These are phyloP conservation scores for Triangularia setosa DNA, from an alignment of 2,329 filamentous ascomycete species.

Conservation along the genomic window DNA sequence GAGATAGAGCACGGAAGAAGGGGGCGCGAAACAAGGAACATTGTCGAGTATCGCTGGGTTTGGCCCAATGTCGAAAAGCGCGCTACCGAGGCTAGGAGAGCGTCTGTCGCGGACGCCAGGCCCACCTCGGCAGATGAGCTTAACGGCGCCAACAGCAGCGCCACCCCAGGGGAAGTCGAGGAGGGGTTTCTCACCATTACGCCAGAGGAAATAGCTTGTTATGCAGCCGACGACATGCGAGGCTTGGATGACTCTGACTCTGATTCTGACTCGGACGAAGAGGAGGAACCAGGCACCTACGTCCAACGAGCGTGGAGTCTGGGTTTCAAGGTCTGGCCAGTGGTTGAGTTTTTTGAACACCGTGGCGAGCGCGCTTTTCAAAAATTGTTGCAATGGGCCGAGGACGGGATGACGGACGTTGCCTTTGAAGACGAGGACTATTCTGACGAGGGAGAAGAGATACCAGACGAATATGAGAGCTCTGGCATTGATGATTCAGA, in stretches of 20 bases:
- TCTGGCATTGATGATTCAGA: slow-evolving; percentile 15
- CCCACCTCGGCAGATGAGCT: neutral
- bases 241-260: neutral
- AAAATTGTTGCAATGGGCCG: neutral
- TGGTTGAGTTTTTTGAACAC: slow-evolving; percentile 3
- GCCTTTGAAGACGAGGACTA: neutral
- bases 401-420: neutral
- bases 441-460: neutral
- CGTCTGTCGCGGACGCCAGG: slow-evolving; percentile 8
- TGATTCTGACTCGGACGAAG: neutral
- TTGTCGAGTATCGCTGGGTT: slow-evolving; percentile 25
- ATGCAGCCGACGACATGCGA: neutral
- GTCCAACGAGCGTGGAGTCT: neutral
- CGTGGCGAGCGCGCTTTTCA: neutral
- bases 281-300: neutral
- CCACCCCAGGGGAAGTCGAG: neutral
- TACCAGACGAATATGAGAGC: slow-evolving; percentile 16
- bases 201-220: neutral
- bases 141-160: neutral
- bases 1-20: slow-evolving; percentile 20
- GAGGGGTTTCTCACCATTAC: neutral
- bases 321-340: slow-evolving; percentile 2
- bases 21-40: slow-evolving; percentile 1
- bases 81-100: neutral
- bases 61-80: slow-evolving; percentile 29